Evolutionary conservation across 352 stramenopile genomes (phyloP).

Genomic region (Phytopythium litorale): DNA sequence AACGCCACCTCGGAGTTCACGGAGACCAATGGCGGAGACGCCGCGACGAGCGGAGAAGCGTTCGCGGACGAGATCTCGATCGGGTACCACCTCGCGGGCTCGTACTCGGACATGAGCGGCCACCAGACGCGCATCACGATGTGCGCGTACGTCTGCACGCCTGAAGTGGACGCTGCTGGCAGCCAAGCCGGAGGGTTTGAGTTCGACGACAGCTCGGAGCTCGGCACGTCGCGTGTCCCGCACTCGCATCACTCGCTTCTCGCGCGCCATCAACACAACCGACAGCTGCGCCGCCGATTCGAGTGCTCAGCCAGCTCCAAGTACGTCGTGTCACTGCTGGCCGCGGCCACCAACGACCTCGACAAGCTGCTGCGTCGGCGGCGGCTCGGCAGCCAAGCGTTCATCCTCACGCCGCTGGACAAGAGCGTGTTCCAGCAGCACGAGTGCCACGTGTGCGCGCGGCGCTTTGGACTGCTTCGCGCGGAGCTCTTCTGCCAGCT

Average conservation of each 20-base stretch:
- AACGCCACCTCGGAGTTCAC: constrained; percentile 10
- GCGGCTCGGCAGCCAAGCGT: constrained; percentile 48
- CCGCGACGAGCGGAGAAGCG: constrained; percentile 19
- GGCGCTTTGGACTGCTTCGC: constrained; percentile 50
- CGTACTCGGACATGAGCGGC: constrained; percentile 42
- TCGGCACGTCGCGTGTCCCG: not conserved
- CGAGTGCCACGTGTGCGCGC: constrained; percentile 43
- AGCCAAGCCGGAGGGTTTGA: not conserved
- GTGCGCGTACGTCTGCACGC: constrained; percentile 43
- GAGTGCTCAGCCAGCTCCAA: constrained; percentile 25
- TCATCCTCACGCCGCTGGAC: constrained; percentile 34
- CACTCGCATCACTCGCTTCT: not conserved
- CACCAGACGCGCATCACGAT: constrained; percentile 54
- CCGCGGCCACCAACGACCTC: constrained; percentile 43
- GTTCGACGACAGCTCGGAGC: not conserved
- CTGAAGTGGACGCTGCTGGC: not conserved
- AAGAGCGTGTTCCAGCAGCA: constrained; percentile 19
- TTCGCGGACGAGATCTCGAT: constrained; percentile 53
- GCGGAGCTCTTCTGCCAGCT: constrained; percentile 60
- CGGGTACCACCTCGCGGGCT: constrained; percentile 53
- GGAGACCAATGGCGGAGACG: constrained; percentile 1
- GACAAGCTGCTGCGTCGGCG: constrained; percentile 52
- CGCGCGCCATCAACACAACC: not conserved
- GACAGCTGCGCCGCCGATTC: not conserved
- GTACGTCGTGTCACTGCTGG: constrained; percentile 47